Percentiles rank a stretch among this genome's conserved stretches.
phyloP scores from a whole-genome alignment of 2,329 filamentous ascomycete species.

The Cladorrhinum sp. region DNA sequence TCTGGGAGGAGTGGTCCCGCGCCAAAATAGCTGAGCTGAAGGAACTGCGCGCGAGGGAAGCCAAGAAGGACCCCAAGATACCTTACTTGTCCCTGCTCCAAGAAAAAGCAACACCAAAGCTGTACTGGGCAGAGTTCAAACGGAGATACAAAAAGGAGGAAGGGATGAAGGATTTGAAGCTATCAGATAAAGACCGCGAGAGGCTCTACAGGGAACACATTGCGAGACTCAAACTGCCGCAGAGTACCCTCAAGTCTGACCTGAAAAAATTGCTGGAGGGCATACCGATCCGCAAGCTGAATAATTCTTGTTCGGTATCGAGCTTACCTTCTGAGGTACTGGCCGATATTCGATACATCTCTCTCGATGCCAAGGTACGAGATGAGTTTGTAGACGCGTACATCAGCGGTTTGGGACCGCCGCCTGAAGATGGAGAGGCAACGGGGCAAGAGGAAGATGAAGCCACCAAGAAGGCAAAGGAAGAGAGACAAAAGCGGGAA shows the following conservation, averaged over 20 bases:
- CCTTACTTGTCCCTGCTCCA: conserved; percentile 80
- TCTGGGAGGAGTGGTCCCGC: conserved; percentile 79
- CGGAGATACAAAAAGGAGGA: conserved; percentile 82
- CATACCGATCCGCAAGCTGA: conserved; percentile 56
- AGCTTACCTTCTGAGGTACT: conserved; percentile 62
- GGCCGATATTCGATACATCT: conserved; percentile 67
- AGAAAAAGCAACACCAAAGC: conserved; percentile 77
- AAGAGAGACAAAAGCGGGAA: conserved; percentile 58
- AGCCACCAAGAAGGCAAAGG: conserved; percentile 45
- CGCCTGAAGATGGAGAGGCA: conserved; percentile 37
- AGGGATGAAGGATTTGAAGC: conserved; percentile 70
- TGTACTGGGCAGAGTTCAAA: conserved; percentile 97
- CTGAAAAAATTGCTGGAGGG: conserved; percentile 62
- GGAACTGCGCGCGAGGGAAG: conserved; percentile 66
- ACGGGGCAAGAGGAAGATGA: conserved; percentile 53
- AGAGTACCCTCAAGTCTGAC: conserved; percentile 66
- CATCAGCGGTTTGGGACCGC: conserved; percentile 60
- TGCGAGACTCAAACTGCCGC: conserved; percentile 62
- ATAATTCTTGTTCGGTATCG: conserved; percentile 54
- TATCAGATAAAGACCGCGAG: conserved; percentile 75
- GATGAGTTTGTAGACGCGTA: conserved; percentile 65
- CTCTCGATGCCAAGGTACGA: conserved; percentile 57
- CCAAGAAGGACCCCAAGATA: conserved; percentile 75
- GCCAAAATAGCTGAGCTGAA: conserved; percentile 71
- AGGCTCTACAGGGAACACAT: conserved; percentile 76